Evolutionary conservation across 2,329 filamentous ascomycete species (phyloP), one percentile per base, ranked within the genome.

Genomic region (Trichothecium roseum): DNA sequence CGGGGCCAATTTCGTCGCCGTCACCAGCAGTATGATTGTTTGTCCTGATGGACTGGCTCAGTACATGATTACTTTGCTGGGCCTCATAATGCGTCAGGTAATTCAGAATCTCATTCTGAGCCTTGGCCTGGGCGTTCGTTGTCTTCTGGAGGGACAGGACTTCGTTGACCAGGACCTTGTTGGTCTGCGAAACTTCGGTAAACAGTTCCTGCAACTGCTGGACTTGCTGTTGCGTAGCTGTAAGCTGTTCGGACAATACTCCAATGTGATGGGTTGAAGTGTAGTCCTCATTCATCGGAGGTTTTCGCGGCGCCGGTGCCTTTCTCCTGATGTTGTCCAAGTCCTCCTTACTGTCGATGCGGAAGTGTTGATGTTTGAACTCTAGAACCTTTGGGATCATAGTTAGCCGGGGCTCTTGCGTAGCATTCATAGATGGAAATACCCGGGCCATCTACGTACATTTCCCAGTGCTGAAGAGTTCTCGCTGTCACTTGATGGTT

Each of bases 301-400:
- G 60, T 55, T 95, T 96, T 45, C 89, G 72, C 3, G 89, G 84
- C 2, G 89, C 87, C 1, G 91, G 91, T 3, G 91, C 89, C 63
- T 98, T 98, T 47, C 91, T 74, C 50, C 87, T 78, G 51, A 98
- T 98, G 47, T 95, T 96, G 52, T 98, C 91, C 32, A 98, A 69
- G 31, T 87, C 91, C 54, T 95, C 87, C 58, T 95, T 95, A 61
- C 89, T 93, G 60, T 95, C 89, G 45, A 84, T 81, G 49, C 87
- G 84, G 64, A 98, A 98, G 50, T 94, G 87, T 10, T 89, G 89
- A 52, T 98, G 91, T 55, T 91, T 94, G 56, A 98, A 98, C 55
- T 98, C 91, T 15, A 62, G 53, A 8, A 59, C 52, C 57, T 61
- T 81, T 78, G 3, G 84, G 91, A 32, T 18, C 27, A 36, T 32